A percentile compares a stretch with the other conserved stretches of the same genome.
Conservation (phyloP, 2,329 filamentous ascomycete genomes). For the Colletotrichum tanaceti region DNA sequence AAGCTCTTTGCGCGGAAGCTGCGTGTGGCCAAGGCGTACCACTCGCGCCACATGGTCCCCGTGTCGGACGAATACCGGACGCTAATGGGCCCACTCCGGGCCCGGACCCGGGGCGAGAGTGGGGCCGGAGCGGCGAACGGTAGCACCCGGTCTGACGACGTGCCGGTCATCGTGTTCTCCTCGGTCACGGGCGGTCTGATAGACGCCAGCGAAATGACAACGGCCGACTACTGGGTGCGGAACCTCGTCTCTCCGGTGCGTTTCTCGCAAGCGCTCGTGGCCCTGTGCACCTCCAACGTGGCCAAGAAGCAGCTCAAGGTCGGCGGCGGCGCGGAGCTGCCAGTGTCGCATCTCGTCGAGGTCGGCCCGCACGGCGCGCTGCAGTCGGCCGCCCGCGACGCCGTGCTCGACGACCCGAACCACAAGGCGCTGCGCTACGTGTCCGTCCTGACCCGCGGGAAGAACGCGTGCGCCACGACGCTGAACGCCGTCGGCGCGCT, state of each 20-base stretch:
- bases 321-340: conserved; percentile 36
- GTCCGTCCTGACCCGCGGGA: conserved; percentile 12
- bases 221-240: conserved; percentile 29
- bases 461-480: conserved; percentile 1
- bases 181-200: conserved; percentile 15
- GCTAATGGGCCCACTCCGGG: neutral
- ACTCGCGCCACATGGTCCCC: conserved; percentile 16
- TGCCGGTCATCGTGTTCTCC: conserved; percentile 48
- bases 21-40: conserved; percentile 15
- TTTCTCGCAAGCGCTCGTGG: conserved; percentile 26
- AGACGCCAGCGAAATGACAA: neutral
- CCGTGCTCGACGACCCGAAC: conserved; percentile 57
- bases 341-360: conserved; percentile 27
- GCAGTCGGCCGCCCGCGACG: conserved; percentile 58
- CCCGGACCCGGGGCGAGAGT: too few relatives aligned
- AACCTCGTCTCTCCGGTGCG: conserved; percentile 28
- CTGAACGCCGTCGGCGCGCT: conserved; percentile 20
- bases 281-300: conserved; percentile 21
- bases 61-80: conserved; percentile 4
- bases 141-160: too few relatives aligned
- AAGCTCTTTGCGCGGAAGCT: conserved; percentile 21
- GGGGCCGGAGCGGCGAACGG: too few relatives aligned
- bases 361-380: conserved; percentile 34
- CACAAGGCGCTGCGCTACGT: conserved; percentile 50
- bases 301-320: conserved; percentile 42